Evolutionary conservation across 768 basidiomycete genomes (phyloP), one percentile per base, ranked within the genome.

Genomic region (Mycena belliarum): DNA sequence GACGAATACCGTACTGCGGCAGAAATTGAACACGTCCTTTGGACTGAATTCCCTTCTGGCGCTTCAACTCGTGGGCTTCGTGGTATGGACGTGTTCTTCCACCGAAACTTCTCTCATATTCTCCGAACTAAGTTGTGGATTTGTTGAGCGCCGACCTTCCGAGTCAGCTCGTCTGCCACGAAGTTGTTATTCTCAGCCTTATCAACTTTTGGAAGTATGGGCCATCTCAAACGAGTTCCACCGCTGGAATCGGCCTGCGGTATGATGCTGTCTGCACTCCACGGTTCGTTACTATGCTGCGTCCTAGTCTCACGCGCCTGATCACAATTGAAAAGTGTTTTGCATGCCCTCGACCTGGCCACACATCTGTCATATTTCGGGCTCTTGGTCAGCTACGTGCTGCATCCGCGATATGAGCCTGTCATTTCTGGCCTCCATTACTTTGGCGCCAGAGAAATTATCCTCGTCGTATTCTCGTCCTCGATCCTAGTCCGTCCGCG

Each of bases 51-150:
- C 55, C 72, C 72, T 4, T 53, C 73, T 25, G 68, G 73, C 44
- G 68, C 73, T 15, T 65, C 60, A 21, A 63, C 61, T 9, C 50
- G 49, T 21, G 25, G 52, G 26, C 49, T 70, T 29, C 68, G 75
- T 69, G 78, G 78, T 73, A 59, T n/a, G n/a, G n/a, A n/a, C 41
- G 69, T 56, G 18, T 20, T 28, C 43, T 16, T 33, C 43, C 8
- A n/a, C n/a, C n/a, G n/a, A n/a, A n/a, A n/a, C n/a, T n/a, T n/a
- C n/a, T n/a, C n/a, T n/a, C n/a, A n/a, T n/a, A n/a, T n/a, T n/a
- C n/a, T n/a, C n/a, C n/a, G n/a, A n/a, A n/a, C n/a, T n/a, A n/a
- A 83, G 82, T 81, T 15, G 65, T 79, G 6, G 78, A 83, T 62
- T 73, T 80, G 33, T 64, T 82, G 8, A 61, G 42, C 10, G 61